Base-by-base conservation (phyloP, 345 rosid genomes). In the Eucalyptus curtisii region DNA sequence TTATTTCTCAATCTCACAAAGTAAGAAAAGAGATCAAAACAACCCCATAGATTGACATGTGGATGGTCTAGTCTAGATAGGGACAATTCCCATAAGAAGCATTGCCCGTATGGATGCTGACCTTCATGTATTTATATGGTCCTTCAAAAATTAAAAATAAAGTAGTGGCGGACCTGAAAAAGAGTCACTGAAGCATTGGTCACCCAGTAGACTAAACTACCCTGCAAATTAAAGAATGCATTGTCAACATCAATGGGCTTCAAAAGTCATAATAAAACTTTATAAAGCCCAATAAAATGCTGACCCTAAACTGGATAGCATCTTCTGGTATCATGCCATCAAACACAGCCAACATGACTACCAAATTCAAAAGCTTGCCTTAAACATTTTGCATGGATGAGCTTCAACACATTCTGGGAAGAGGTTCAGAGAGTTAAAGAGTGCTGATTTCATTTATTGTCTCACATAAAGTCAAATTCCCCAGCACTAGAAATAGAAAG, bases 141-240 rank as follows among this genome's bases (percentile, higher is more conserved):
- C 45, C 61, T 86, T 57, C 49, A 20, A 55, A 42, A 50, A 30
- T 3, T 47, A 86, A 53, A 61, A 20, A 47, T 55, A 50, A 50
- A 31, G 33, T 37, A 61, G 90, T 30, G 90, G 89, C 93, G 85
- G 80, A 97, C 99, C 99, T 96, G 99, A 79, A 97, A 84, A 55
- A 93, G 53, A 92, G 92, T 96, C 87, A 94, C 87, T 88, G 98
- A 95, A 87, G 95, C 92, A 92, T 97, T 97, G 81, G 99, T 94
- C 87, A 94, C 88, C 99, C 99, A 97, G 89, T 96, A 97, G 49
- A 97, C 93, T 88, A 96, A 94, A 91, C 98, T 96, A 91, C 98
- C 99, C 99, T 96, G 93, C 90, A 86, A 85, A 86, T 61, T 31
- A 89, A 55, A 33, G 71, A 84, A 24, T 13, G n/a, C 49, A 49